A percentile compares a stretch with the other conserved stretches of the same genome.
These are phyloP conservation scores for Fomitopsis betulina DNA, from an alignment of 1,284 basidiomycete species.

Conservation along the genomic window DNA sequence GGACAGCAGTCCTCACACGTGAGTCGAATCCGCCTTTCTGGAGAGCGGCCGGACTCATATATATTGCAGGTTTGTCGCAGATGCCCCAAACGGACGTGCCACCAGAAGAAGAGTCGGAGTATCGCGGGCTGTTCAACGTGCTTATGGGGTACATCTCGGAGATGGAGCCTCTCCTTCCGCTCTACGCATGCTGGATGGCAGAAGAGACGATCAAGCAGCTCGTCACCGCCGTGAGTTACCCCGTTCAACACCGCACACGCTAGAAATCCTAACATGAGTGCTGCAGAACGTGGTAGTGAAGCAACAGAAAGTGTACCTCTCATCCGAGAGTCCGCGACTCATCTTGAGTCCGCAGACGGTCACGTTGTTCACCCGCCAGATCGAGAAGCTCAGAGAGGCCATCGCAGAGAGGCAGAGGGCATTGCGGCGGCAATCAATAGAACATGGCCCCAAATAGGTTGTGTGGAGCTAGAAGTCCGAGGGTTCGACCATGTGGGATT, in stretches of 20 bases:
- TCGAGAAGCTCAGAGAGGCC: constrained; percentile 35
- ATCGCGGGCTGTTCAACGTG: constrained; percentile 42
- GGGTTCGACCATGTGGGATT: background rate
- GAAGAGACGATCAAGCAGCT: constrained; percentile 43
- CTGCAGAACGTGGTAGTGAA: constrained; percentile 44
- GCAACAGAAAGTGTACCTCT: constrained; percentile 43
- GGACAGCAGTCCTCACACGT: constrained; percentile 1
- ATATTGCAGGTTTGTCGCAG: background rate
- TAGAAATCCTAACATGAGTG: background rate
- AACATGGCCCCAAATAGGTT: background rate
- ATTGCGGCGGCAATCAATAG: background rate
- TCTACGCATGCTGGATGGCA: constrained; percentile 40
- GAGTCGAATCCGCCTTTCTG: background rate
- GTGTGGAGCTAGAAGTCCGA: background rate
- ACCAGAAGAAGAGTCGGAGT: constrained; percentile 46
- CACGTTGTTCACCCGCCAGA: constrained; percentile 40
- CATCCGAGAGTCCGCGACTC: constrained; percentile 42
- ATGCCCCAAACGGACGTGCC: constrained; percentile 27
- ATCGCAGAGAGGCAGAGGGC: constrained; percentile 22
- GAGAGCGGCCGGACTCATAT: background rate
- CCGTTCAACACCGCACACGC: background rate
- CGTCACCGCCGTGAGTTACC: constrained; percentile 45
- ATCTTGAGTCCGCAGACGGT: constrained; percentile 42
- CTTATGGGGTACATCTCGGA: constrained; percentile 39
- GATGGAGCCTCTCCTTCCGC: constrained; percentile 42